Percentiles rank a stretch among this genome's conserved stretches.
Conservation (phyloP, 805 yeast genomes). For the Metschnikowia lachancei region DNA sequence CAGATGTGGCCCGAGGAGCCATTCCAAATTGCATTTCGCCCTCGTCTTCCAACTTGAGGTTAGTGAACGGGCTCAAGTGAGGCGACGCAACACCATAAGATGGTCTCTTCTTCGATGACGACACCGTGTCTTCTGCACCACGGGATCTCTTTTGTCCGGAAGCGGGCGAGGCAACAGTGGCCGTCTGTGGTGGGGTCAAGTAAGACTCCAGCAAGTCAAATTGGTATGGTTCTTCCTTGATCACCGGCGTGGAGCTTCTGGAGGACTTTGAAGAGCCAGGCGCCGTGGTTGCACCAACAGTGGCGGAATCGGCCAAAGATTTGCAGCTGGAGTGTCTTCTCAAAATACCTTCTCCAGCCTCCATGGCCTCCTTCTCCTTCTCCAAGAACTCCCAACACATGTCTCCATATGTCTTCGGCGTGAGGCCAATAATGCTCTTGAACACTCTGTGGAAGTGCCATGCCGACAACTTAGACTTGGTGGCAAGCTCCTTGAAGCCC, state of each 20-base stretch:
- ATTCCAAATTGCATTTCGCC: background rate
- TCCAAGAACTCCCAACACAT: constrained; percentile 65
- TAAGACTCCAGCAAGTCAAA: constrained; percentile 5
- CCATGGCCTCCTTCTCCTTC: constrained; percentile 16
- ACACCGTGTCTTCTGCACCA: constrained; percentile 10
- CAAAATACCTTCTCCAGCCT: background rate
- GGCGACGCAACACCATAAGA: constrained; percentile 5
- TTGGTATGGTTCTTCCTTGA: constrained; percentile 6
- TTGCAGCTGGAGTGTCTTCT: background rate
- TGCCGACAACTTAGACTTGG: constrained; percentile 76
- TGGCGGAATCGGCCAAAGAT: background rate
- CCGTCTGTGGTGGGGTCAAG: constrained; percentile 7
- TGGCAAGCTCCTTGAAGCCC: constrained; percentile 84
- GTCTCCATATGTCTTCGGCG: constrained; percentile 88
- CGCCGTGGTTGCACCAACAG: background rate
- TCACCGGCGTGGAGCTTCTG: constrained; percentile 1
- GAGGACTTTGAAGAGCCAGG: background rate
- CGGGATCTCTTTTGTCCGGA: constrained; percentile 10
- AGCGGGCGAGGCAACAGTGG: constrained; percentile 1
- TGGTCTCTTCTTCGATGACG: constrained; percentile 13
- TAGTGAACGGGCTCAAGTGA: constrained; percentile 7
- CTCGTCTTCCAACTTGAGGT: constrained; percentile 12
- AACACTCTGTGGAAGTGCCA: constrained; percentile 95
- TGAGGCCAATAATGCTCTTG: constrained; percentile 78
- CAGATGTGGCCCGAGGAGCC: constrained; percentile 20